Conservation (phyloP, 768 basidiomycete species). For the Scleroderma bovista region DNA sequence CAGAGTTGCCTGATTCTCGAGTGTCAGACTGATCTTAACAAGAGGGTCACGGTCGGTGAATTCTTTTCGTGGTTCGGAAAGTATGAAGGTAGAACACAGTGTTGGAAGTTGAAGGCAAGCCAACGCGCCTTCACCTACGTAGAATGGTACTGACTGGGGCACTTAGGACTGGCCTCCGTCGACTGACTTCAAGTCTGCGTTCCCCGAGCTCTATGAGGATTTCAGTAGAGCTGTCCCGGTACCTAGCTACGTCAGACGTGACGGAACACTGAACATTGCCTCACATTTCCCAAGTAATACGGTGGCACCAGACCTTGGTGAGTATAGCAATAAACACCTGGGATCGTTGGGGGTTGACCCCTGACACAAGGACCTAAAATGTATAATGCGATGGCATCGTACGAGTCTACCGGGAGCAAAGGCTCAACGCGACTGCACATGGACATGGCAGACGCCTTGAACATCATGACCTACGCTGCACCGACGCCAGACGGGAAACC, state of each 20-base stretch:
- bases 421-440: constrained; percentile 89
- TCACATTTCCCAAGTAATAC: constrained; percentile 84
- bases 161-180: constrained; percentile 88
- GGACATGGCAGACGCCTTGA: constrained; percentile 93
- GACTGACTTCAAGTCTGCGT: constrained; percentile 74
- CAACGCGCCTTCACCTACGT: neutral
- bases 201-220: constrained; percentile 83
- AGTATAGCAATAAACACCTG: constrained; percentile 10
- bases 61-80: constrained; percentile 81
- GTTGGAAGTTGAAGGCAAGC: constrained; percentile 73
- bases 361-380: constrained; percentile 74
- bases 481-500: constrained; percentile 49
- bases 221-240: constrained; percentile 81
- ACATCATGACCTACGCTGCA: constrained; percentile 79
- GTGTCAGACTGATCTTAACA: constrained; percentile 69
- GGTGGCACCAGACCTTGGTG: constrained; percentile 75
- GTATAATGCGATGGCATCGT: constrained; percentile 86
- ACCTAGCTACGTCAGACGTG: constrained; percentile 84
- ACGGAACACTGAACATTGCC: constrained; percentile 84
- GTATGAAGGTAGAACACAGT: constrained; percentile 49
- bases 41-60: constrained; percentile 58
- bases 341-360: constrained; percentile 3
- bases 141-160: constrained; percentile 5
- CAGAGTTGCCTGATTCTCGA: constrained; percentile 71
- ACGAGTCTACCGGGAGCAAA: constrained; percentile 59